These are phyloP conservation scores for Luffa acutangula DNA, from an alignment of 306 rosid genomes.

Conservation along the genomic window DNA sequence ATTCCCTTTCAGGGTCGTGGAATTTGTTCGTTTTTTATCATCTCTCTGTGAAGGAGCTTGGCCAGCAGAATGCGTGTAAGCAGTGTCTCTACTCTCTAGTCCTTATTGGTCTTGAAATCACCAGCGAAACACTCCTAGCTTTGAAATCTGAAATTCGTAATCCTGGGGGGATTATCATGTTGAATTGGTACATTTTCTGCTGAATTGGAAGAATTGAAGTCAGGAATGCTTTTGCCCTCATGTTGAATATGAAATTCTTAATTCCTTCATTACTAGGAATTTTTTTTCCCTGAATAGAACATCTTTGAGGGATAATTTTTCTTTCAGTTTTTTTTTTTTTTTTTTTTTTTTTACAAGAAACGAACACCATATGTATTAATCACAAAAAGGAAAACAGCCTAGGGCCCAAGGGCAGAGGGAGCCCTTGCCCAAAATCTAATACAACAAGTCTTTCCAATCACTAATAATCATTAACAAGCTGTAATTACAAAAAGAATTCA, in stretches of 20 bases:
- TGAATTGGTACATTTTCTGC: neutral
- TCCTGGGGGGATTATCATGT: neutral
- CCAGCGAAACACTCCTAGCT: neutral
- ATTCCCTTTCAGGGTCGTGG: slow-evolving; percentile 65
- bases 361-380: too few species aligned
- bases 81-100: slow-evolving; percentile 6
- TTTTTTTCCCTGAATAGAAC: neutral
- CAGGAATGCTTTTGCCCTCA: neutral
- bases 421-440: too few species aligned
- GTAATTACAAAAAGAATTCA: too few species aligned
- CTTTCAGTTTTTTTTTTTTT: neutral
- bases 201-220: neutral
- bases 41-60: slow-evolving; percentile 91
- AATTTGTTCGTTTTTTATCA: slow-evolving; percentile 63
- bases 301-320: neutral
- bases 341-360: too few species aligned
- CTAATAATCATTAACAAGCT: too few species aligned
- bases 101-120: neutral
- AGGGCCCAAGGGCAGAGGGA: too few species aligned
- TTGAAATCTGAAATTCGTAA: neutral
- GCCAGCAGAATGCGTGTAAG: slow-evolving; percentile 97
- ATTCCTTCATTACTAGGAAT: neutral
- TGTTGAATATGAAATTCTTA: neutral
- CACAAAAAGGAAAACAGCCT: too few species aligned
- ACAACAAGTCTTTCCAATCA: too few species aligned